A percentile compares a stretch with the other conserved stretches of the same genome.
phyloP scores from a whole-genome alignment of 2,329 filamentous ascomycete species.

The Remersonia thermophila region DNA sequence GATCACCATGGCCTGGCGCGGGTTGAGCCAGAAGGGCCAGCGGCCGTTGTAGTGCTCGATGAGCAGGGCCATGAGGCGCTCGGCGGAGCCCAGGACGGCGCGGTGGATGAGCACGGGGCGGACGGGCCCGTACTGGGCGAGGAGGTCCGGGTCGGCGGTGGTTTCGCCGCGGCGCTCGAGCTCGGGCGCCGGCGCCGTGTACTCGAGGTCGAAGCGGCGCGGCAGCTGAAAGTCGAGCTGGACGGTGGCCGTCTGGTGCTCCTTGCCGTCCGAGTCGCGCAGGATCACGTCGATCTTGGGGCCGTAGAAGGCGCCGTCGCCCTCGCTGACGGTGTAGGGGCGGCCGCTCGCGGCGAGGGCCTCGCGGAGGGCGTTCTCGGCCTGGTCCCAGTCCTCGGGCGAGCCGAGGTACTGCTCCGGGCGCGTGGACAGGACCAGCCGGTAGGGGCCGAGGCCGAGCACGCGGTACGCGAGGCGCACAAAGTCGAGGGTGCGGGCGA shows the following conservation, averaged over 20 bases:
- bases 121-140: conserved; percentile 45
- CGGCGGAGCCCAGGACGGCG: conserved; percentile 72
- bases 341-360: conserved; percentile 52
- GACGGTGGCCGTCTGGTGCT: conserved; percentile 79
- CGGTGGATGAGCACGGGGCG: conserved; percentile 73
- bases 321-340: conserved; percentile 62
- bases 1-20: conserved; percentile 62
- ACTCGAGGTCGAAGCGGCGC: conserved; percentile 66
- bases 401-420: conserved; percentile 72
- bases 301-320: conserved; percentile 82
- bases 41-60: conserved; percentile 71
- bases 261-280: conserved; percentile 67
- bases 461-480: conserved; percentile 59
- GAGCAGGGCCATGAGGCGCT: conserved; percentile 71
- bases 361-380: conserved; percentile 52
- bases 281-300: conserved; percentile 85
- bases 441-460: conserved; percentile 59
- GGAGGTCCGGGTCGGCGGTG: conserved; percentile 34
- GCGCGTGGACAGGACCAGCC: conserved; percentile 66
- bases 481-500: conserved; percentile 61
- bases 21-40: conserved; percentile 85
- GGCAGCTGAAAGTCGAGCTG: conserved; percentile 86
- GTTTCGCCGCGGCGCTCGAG: conserved; percentile 41
- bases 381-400: conserved; percentile 52
- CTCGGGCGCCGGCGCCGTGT: conserved; percentile 56